Evolutionary conservation across 2,329 filamentous ascomycete species (phyloP), one percentile per base, ranked within the genome.

Genomic region (Aspergillus chevalieri): DNA sequence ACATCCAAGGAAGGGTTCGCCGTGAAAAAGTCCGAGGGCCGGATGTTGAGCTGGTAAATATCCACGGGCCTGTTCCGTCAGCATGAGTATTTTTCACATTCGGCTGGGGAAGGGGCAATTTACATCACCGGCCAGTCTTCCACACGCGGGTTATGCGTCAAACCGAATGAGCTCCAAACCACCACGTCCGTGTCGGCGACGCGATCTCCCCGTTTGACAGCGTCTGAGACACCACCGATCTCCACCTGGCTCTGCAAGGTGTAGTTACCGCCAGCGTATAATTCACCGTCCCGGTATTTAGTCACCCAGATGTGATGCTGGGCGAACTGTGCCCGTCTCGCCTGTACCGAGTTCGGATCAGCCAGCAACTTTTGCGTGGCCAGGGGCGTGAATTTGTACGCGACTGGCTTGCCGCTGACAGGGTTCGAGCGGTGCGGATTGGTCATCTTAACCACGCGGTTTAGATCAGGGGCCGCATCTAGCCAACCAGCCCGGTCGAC

Each of bases 351-450:
- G 6, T 74, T 68, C 3, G 74, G 65, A 52, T 81, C 74, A 0
- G 81, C 78, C 10, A 84, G 66, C 22, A 83, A 71, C 41, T 75
- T 74, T 59, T 84, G 80, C 55, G 80, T 83, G 1, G 78, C 74
- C 6, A 78, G 72, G 0, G 75, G 73, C 47, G 73, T 70, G 52
- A 84, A 74, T 56, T 82, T 83, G 63, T 81, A 83, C 0, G 70
- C 77, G 2, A 82, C 76, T 0, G 76, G 69, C 6, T 74, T 73
- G 19, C 72, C 70, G 52, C 79, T 82, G 51, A 82, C 65, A 0
- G 75, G 70, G 60, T 83, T 84, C 26, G 58, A 69, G 36, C 75
- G 71, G 33, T 70, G 60, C 0, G 75, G 70, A 50, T 82, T 82
- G 58, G 80, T 68, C 55, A 84, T 80, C 57, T 81, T 82, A 72